Evolutionary conservation across 1,139 yeast genomes (phyloP), one percentile per base, ranked within the genome.

Genomic region (Kodamaea alishanica): DNA sequence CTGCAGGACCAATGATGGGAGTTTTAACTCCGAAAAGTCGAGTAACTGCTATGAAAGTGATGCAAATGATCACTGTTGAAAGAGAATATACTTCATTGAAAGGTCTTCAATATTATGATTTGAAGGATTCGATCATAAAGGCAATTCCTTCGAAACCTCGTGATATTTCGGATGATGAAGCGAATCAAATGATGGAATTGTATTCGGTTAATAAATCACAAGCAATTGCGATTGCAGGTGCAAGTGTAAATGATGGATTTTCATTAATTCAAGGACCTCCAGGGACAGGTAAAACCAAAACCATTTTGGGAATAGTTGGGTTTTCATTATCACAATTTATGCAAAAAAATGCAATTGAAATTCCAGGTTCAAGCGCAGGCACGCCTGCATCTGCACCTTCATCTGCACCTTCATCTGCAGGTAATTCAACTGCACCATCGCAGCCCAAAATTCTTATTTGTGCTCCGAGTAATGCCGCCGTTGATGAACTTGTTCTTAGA

Each of bases 381-480:
- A 58, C 53, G n/a, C 28, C 48, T 0, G 34, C 44, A 8, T 28
- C 42, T n/a, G 9, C 25, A 3, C 26, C 30, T 9, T 22, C 25
- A 20, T 26, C 34, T n/a, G 35, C 41, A 2, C 20, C 20, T 15
- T 15, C 20, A 15, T 15, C 20, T 15, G 20, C 20, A 15, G 20
- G 20, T 15, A 15, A 15, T 15, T 37, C 45, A 2, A 46, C 46
- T 1, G 33, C 37, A 28, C 46, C 46, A 10, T 49, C 46, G 12
- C 53, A 47, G 6, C 55, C 57, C 6, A 76, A 74, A 43, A 78
- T 94, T 3, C 67, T 94, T 38, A 81, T 94, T 25, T 94, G 98
- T 75, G 98, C 98, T 1, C 99, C 99, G 2, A 88, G 97, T 59
- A 94, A 94, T 65, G 99, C 99, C 0, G 99, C 99, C 7, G 97